Evolutionary conservation across 2,329 filamentous ascomycete genomes (phyloP), one percentile per base, ranked within the genome.

Genomic region (Colletotrichum tofieldiae): DNA sequence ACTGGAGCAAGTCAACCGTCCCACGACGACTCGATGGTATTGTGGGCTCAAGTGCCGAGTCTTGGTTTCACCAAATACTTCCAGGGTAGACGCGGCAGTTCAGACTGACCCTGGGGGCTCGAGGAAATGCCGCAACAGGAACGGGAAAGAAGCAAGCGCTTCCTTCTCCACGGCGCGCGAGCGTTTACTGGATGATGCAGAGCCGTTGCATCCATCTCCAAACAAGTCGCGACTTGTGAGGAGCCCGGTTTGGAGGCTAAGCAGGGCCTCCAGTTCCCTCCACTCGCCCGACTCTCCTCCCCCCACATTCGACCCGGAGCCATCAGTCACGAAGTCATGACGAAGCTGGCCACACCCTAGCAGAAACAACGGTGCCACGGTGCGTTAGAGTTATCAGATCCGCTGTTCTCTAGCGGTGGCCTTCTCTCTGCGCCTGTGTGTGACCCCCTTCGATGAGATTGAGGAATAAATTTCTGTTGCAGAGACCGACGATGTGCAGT

Each of bases 341-440:
- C 59, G 23, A 20, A n/a, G 47, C 16, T 26, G 26, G 39, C 12
- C 41, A 71, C 49, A 54, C 51, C 64, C 49, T 26, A 64, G 56
- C 41, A n/a, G 35, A 20, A 37, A n/a, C 12, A 29, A 37, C 52
- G 52, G 52, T 55, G 52, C 20, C 29, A 37, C 7, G 47, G 11
- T 62, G 35, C 37, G 45, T 69, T 72, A 64, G 41, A 64, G 65
- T 72, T 72, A 72, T 72, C 69, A 72, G 69, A 72, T 72, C 69
- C 65, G 59, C 52, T 65, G n/a, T 52, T 32, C 26, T 58, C 59
- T n/a, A 58, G 43, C 29, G 65, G 65, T 18, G 41, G 5, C 35
- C 26, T 52, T 54, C 39, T 60, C 8, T 54, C n/a, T 26, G 29
- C 47, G n/a, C 23, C 23, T 69, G n/a, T 51, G n/a, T 41, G 41